Evolutionary conservation across 768 basidiomycete species (phyloP), one percentile per base, ranked within the genome.

Genomic region (Mrakia gelida): DNA sequence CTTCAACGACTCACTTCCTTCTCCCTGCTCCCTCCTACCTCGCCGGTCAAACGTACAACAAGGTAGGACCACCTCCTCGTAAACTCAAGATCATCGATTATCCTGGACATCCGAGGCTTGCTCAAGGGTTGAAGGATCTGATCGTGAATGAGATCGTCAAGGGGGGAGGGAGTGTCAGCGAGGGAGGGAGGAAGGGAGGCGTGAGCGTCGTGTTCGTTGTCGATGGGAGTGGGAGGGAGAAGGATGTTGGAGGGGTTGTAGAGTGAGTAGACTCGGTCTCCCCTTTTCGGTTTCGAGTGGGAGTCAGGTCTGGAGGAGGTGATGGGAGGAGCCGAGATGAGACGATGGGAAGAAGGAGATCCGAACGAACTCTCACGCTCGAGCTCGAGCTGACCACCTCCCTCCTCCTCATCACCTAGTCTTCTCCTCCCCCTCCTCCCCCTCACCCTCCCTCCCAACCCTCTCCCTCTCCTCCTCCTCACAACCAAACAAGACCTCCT

Each of bases 401-500:
- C 65, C n/a, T 59, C 61, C 43, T 38, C 38, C 56, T 21, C 10
- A 65, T 65, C 41, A 28, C 0, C 38, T 15, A 78, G 77, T 49
- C 41, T 71, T 23, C 73, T 78, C 26, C 72, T 78, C 28, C 77
- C 77, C 9, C 30, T 78, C 23, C 77, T 78, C 13, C 77, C 77
- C 16, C 63, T 62, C 72, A 73, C 77, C n/a, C 41, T 43, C 3
- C 77, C 77, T 21, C 77, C 72, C 13, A 15, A 71, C 16, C 77
- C 77, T 21, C 72, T 71, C 54, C 77, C 77, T 3, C 23, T 78
- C 49, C 72, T 78, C 56, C 77, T 78, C 45, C 63, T 78, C 13
- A 63, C 77, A 28, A 26, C 77, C 34, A 78, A 78, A 61, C 77
- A 73, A 45, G 77, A 78, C 32, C 77, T 78, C 30, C 71, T 78